Evolutionary conservation across 805 yeast genomes (phyloP), one percentile per base, ranked within the genome.

Genomic region (Wickerhamomyces silvicola): DNA sequence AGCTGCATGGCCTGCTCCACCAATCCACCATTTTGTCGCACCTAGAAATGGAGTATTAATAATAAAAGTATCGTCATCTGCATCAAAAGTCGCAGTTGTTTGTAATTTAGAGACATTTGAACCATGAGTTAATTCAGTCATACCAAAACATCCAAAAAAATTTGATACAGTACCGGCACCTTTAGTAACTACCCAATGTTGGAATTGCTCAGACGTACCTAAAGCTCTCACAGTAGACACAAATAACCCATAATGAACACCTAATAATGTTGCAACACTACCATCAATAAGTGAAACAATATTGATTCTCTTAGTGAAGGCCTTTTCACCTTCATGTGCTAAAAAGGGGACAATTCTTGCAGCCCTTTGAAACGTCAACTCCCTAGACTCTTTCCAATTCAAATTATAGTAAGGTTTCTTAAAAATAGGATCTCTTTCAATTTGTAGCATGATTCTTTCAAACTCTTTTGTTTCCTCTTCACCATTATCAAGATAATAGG

Each of bases 11-110:
- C 96, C 96, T 25, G 96, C 96, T 48, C 97, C 97, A 29, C 97
- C 97, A 50, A 88, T 88, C 97, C 97, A 88, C 96, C 97, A 88
- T 57, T 88, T 88, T 17, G 96, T 87, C 27, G 97, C 96, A 22
- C 94, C 88, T 34, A 83, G 57, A 52, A 84, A 81, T 1, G 97
- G 97, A 10, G 97, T 88, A 54, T 84, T 72, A 49, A 88, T 76
- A 34, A 71, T 54, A 52, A 88, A 83, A 41, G 77, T 76, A 47
- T 85, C 84, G 18, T 68, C 70, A 12, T 59, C 61, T 13, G 64
- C 61, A 55, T 85, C 79, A 55, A 70, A 88, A 14, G 81, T 79
- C 11, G 97, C 95, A 11, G 87, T 81, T n/a, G 97, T 88, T 59
- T 88, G 95, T 39, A 85, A 66, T 16, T 84, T 94, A 4, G 95